Conservation (phyloP, 192 early-diverging fungal species). For the Rhizophlyctis rosea region DNA sequence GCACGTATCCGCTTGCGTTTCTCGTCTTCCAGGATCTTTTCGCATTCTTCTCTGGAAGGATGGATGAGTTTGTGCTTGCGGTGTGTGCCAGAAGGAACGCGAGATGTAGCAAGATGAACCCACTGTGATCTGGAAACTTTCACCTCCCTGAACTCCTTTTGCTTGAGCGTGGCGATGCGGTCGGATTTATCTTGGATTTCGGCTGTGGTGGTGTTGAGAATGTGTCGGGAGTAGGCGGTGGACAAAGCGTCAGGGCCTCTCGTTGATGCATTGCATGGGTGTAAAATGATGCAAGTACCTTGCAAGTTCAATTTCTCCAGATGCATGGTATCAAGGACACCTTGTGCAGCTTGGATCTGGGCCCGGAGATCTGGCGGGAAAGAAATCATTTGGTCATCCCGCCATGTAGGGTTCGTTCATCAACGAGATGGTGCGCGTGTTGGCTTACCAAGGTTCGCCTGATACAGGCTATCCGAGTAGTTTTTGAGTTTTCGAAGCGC, state of each 20-base stretch:
- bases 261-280: background rate
- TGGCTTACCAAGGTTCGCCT: constrained; percentile 24
- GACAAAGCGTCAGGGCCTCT: background rate
- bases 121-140: constrained; percentile 30
- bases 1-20: constrained; percentile 31
- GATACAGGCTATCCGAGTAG: constrained; percentile 43
- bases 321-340: background rate
- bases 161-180: constrained; percentile 35
- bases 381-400: no score
- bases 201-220: no score
- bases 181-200: constrained; percentile 43
- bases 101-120: background rate
- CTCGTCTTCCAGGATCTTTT: constrained; percentile 40
- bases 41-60: constrained; percentile 39
- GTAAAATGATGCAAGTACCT: constrained; percentile 9
- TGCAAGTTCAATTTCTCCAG: constrained; percentile 12
- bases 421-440: background rate
- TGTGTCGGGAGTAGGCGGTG: background rate
- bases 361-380: constrained; percentile 8
- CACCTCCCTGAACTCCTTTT: constrained; percentile 22
- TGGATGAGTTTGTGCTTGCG: background rate
- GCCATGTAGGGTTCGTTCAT: background rate
- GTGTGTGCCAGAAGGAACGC: background rate
- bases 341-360: background rate
- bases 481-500: constrained; percentile 46